Evolutionary conservation across 2,329 filamentous ascomycete genomes (phyloP).

Genomic region (Fusarium incarnatum): DNA sequence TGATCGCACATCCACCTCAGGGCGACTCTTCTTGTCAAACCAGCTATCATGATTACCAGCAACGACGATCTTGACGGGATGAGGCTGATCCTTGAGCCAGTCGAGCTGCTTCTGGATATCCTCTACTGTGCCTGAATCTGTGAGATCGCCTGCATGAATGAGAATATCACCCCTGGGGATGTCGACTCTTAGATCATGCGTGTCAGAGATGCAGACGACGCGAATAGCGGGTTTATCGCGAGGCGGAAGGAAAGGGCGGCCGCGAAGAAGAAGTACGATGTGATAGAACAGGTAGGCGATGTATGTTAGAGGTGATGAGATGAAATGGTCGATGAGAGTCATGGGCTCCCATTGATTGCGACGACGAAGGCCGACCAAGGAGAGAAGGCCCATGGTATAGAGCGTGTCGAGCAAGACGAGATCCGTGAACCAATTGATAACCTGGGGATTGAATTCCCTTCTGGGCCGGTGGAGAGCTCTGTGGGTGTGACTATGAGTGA

Average conservation of each 20-base stretch:
- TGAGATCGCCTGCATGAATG: conserved; percentile 90
- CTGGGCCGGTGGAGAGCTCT: not conserved
- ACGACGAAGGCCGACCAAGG: conserved; percentile 61
- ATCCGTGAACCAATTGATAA: not conserved
- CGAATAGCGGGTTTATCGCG: conserved; percentile 69
- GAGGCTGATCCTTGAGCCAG: conserved; percentile 81
- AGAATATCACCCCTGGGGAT: conserved; percentile 85
- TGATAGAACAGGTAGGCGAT: conserved; percentile 72
- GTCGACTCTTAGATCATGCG: conserved; percentile 73
- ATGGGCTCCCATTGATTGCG: conserved; percentile 60
- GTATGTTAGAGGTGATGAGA: conserved; percentile 75
- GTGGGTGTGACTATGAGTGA: not conserved
- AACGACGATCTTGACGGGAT: conserved; percentile 83
- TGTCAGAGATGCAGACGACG: conserved; percentile 91
- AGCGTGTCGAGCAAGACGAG: not conserved
- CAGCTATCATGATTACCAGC: conserved; percentile 91
- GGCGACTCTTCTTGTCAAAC: conserved; percentile 76
- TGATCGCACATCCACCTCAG: conserved; percentile 64
- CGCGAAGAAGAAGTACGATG: conserved; percentile 74
- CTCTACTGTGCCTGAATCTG: conserved; percentile 74
- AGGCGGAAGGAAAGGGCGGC: conserved; percentile 70
- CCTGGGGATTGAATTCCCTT: not conserved
- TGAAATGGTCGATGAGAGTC: conserved; percentile 70
- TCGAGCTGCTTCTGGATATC: conserved; percentile 87
- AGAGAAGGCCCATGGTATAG: conserved; percentile 58